Percentiles rank a stretch among this genome's conserved stretches.
Evolutionary conservation across 2,329 filamentous ascomycete species (phyloP).

Genomic region (Fusarium sambucinum): DNA sequence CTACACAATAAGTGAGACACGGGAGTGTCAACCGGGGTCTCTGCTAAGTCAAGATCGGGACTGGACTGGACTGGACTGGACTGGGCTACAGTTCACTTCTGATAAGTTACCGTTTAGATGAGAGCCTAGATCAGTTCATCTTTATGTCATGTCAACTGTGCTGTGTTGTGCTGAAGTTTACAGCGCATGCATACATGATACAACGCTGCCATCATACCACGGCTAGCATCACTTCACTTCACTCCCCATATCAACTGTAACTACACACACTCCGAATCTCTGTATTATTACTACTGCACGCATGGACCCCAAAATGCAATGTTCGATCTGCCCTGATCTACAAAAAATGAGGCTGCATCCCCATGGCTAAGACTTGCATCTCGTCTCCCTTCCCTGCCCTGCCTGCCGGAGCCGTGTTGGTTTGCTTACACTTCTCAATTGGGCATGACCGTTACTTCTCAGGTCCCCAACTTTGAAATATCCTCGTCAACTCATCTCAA

Average conservation of each 20-base stretch:
- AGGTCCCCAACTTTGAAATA: conserved; percentile 4
- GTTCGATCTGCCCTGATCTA: conserved; percentile 34
- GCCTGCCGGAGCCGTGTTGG: conserved; percentile 13
- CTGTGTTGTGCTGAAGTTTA: not conserved
- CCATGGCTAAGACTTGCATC: conserved; percentile 25
- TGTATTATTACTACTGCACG: conserved; percentile 17
- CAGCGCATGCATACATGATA: not conserved
- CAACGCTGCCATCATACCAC: not conserved
- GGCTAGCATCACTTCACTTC: not conserved
- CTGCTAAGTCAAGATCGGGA: conserved; percentile 34
- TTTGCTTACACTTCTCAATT: conserved; percentile 7
- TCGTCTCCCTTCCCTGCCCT: not conserved
- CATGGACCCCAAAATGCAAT: conserved; percentile 27
- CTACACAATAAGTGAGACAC: conserved; percentile 45
- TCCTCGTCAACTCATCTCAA: not conserved
- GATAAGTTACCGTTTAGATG: not conserved
- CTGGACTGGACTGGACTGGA: not conserved
- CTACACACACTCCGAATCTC: not conserved
- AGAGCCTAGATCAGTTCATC: not conserved
- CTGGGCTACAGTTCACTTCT: not conserved
- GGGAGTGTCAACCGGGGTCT: conserved; percentile 49
- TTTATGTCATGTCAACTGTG: not conserved
- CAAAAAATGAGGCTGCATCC: conserved; percentile 30
- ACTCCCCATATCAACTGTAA: not conserved
- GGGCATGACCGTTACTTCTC: conserved; percentile 1